Base-by-base conservation (phyloP, 2,329 filamentous ascomycete species). In the Fusarium domesticum region DNA sequence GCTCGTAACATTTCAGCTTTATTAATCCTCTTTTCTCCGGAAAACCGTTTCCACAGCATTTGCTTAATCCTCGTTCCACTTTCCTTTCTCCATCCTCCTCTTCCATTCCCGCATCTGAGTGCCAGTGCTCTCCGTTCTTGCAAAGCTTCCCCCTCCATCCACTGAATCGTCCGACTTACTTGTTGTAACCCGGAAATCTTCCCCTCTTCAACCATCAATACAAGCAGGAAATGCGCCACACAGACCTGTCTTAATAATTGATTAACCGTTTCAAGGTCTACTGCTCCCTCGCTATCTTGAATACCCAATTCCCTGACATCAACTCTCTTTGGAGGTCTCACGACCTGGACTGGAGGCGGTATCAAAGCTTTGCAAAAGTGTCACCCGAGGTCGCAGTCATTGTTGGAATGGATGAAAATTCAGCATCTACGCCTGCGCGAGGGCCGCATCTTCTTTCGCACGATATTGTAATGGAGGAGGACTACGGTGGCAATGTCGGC, bases 361-460 rank as follows among this genome's bases (percentile, higher is more conserved):
- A 10, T 10, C 40, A 18, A 32, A 30, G 39, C 41, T 14, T 43
- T 48, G 48, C 48, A 31, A 40, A n/a, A n/a, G n/a, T n/a, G 45
- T 41, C 39, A 34, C 35, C 38, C 35, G n/a, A 25, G 46, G 41
- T 42, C 30, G 48, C 34, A 30, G 34, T 34, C 16, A 25, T 43
- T 35, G 17, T 14, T 55, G 56, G 56, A 54, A 62, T 62, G 60
- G 59, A 63, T 43, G 54, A 45, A 53, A 58, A 57, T 53, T 32
- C 47, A 52, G 51, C 54, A 42, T 16, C 35, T 34, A 51, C 52
- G 34, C 37, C 42, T 39, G 44, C 40, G 18, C 46, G 28, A 43
- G 42, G 53, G 48, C 37, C 47, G 18, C 23, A 31, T 35, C 42
- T 42, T 32, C 30, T 40, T 17, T 35, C 36, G 16, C 17, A n/a